Base-by-base conservation (phyloP, 1,284 basidiomycete species). In the Volvariella surrecta region DNA sequence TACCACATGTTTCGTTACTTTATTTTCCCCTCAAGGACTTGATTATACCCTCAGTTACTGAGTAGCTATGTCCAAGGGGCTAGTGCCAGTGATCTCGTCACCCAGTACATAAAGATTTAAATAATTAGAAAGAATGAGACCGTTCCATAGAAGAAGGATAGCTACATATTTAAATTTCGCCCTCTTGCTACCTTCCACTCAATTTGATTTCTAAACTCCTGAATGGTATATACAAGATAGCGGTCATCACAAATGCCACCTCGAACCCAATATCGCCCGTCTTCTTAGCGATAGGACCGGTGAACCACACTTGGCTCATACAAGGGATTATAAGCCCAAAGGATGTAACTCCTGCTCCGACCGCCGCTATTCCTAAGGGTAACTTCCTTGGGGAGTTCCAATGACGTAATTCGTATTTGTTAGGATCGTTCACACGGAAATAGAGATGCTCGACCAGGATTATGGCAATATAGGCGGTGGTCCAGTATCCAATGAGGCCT, bases 211-310 rank as follows among this genome's bases (percentile, higher is more conserved):
- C 74, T 20, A 73, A 20, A 46, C 49, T 62, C 48, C 84, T 64
- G 37, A 86, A 66, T 4, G 74, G 74, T 3, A 78, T 18, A 57
- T 87, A 87, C 19, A 77, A 57, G 13, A 83, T 15, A 8, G 58
- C 68, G 3, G 73, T 70, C 8, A 74, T 51, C 0, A 58, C 67
- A 49, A 86, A 78, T 10, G 80, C 81, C 16, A 85, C 59, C 60
- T 86, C 82, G 47, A 88, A 83, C n/a, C 83, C 85, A 47, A 88
- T 77, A 58, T 88, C 85, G 1, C 85, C 85, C 13, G 82, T 71
- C n/a, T 45, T 67, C 46, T 63, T 54, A n/a, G 77, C 85, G 35
- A 88, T 76, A 2, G 84, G 84, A 1, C 85, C 85, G 0, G 68
- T 62, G 52, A 75, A 88, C 84, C 82, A 88, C 6, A 72, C 73